Base-by-base conservation (phyloP, 1,284 basidiomycete genomes). In the Earliella scabrosa region DNA sequence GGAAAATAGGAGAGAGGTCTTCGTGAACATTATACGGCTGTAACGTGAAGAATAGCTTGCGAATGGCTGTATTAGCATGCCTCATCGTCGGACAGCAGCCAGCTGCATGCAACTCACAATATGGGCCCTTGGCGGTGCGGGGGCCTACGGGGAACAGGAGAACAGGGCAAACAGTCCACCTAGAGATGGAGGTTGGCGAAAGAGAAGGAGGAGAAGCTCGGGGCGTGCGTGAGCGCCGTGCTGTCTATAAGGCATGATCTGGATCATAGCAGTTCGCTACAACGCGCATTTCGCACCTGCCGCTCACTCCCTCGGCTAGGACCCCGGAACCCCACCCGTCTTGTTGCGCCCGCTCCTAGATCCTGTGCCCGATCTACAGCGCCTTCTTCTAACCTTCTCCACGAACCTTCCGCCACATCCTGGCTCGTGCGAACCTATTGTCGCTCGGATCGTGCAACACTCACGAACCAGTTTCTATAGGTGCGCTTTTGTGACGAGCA, bases 21-120 rank as follows among this genome's bases (percentile, higher is more conserved):
- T 59, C 18, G 51, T 34, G 46, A 50, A 56, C 60, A 62, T 62
- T 59, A 59, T 51, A 48, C 16, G 38, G 44, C 48, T 62, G 34
- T 57, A 62, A 31, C 16, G 45, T 52, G 23, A 27, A 43, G 29
- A 47, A 23, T 24, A 38, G 16, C 27, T 34, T 26, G 38, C 20
- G 46, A 7, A 14, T 14, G 1, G 13, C n/a, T 54, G 31, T 57
- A 52, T 38, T 35, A 21, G 24, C 20, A 29, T 35, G 13, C n/a
- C 26, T 14, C 10, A n/a, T n/a, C n/a, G 18, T 46, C 16, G 27
- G 21, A 18, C 18, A 11, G 7, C 41, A 21, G 21, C 23, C n/a
- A 5, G 32, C 32, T 16, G 4, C 16, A 20, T 7, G 29, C 36
- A 1, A 54, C 56, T 47, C 48, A 54, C 56, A 31, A 45, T 39